Percentiles rank a stretch among this genome's conserved stretches.
phyloP scores from a whole-genome alignment of 2,329 filamentous ascomycete genomes.

The Diaporthe batatas region DNA sequence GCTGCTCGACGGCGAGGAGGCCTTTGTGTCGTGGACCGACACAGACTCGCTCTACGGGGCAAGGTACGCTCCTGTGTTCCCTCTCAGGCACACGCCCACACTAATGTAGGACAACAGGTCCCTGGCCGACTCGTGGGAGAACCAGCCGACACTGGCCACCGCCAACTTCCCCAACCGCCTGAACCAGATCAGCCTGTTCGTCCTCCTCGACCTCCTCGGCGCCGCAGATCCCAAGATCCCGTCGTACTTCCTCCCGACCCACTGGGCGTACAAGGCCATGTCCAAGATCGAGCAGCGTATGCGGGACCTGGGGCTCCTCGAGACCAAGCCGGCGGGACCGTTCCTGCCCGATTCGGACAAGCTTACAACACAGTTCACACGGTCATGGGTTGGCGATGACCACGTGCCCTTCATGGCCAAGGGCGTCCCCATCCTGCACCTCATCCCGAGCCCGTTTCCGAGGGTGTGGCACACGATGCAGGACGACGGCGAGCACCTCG shows the following conservation, averaged over 20 bases:
- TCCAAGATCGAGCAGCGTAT: slow-evolving; percentile 70
- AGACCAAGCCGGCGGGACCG: slow-evolving; percentile 56
- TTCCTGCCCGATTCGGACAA: slow-evolving; percentile 79
- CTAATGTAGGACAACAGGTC: slow-evolving; percentile 57
- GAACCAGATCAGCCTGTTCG: slow-evolving; percentile 80
- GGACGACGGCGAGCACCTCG: slow-evolving; percentile 88
- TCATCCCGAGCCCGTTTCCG: slow-evolving; percentile 89
- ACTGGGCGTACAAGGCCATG: slow-evolving; percentile 77
- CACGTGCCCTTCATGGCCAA: slow-evolving; percentile 90
- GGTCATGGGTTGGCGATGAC: slow-evolving; percentile 80
- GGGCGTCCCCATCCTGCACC: slow-evolving; percentile 88
- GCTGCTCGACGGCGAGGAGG: slow-evolving; percentile 94
- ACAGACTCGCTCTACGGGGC: slow-evolving; percentile 91
- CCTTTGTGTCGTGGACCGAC: slow-evolving; percentile 84
- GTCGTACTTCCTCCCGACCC: slow-evolving; percentile 74
- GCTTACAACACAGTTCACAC: slow-evolving; percentile 59
- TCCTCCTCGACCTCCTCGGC: slow-evolving; percentile 71
- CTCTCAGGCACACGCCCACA: neutral
- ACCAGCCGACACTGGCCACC: slow-evolving; percentile 74
- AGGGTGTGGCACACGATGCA: slow-evolving; percentile 86
- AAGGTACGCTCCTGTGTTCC: slow-evolving; percentile 63
- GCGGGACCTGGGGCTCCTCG: slow-evolving; percentile 66
- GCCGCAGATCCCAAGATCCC: slow-evolving; percentile 68
- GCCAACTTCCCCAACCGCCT: slow-evolving; percentile 83
- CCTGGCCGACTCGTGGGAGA: slow-evolving; percentile 86